phyloP scores from a whole-genome alignment of 768 basidiomycete species.

The Rhodocollybia butyracea region DNA sequence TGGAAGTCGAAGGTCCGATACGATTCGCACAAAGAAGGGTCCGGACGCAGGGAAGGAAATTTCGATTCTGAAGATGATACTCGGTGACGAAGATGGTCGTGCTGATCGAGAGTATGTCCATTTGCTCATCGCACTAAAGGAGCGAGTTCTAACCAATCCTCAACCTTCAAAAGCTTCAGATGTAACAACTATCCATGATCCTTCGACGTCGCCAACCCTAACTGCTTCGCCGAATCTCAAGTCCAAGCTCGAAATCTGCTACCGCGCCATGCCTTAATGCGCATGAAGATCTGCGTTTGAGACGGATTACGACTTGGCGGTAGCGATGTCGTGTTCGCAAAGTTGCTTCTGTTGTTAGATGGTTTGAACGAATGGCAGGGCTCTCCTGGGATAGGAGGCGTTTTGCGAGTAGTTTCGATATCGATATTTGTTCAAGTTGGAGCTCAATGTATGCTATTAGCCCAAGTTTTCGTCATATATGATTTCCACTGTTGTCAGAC shows the following conservation, averaged over 20 bases:
- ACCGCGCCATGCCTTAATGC: slow-evolving; percentile 71
- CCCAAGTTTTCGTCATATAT: too few species aligned
- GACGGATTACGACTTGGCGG: slow-evolving; percentile 71
- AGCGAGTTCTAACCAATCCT: too few species aligned
- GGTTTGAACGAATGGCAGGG: slow-evolving; percentile 77
- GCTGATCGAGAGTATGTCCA: slow-evolving; percentile 61
- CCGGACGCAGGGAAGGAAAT: slow-evolving; percentile 68
- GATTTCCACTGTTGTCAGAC: too few species aligned
- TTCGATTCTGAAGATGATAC: slow-evolving; percentile 62
- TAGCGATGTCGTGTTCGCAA: slow-evolving; percentile 67
- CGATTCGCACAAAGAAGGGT: slow-evolving; percentile 65
- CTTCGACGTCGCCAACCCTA: slow-evolving; percentile 42
- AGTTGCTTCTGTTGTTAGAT: slow-evolving; percentile 60
- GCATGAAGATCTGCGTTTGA: slow-evolving; percentile 52
- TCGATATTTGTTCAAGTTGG: too few species aligned
- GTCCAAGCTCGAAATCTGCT: slow-evolving; percentile 67
- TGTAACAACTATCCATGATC: slow-evolving; percentile 46
- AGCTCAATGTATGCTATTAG: too few species aligned
- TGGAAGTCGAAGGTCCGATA: slow-evolving; percentile 76
- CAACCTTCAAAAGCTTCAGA: slow-evolving; percentile 42
- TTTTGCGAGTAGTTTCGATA: too few species aligned
- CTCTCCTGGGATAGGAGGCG: slow-evolving; percentile 25
- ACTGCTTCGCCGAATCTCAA: slow-evolving; percentile 69
- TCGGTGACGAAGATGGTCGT: slow-evolving; percentile 76
- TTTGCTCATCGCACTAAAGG: slow-evolving; percentile 3